These are phyloP conservation scores for Golubevia sp. DNA, from an alignment of 1,284 basidiomycete genomes.

Conservation along the genomic window DNA sequence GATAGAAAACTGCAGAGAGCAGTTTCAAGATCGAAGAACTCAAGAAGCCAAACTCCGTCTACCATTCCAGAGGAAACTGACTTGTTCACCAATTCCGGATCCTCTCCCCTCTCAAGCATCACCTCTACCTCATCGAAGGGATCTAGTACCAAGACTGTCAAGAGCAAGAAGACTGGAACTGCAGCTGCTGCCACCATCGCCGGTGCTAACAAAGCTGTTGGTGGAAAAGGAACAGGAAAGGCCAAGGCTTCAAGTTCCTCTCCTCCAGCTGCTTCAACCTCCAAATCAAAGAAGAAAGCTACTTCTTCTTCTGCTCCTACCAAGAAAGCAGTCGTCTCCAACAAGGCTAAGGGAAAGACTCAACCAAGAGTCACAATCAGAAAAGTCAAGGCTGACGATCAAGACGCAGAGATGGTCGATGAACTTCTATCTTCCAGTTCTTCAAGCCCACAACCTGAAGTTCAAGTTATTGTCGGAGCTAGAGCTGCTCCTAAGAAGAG, in stretches of 20 bases:
- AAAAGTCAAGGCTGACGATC: neutral
- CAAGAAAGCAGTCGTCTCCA: neutral
- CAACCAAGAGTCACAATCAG: neutral
- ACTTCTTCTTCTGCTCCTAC: neutral
- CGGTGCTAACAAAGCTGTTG: neutral
- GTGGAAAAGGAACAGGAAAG: neutral
- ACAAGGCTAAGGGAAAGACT: neutral
- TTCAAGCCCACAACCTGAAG: neutral
- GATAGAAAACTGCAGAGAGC: neutral
- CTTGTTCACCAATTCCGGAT: neutral
- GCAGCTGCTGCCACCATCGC: neutral
- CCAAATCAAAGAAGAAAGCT: neutral
- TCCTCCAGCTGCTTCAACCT: neutral
- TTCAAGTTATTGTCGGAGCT: neutral
- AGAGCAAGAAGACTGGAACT: neutral
- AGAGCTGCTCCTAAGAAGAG: no score
- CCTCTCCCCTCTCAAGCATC: neutral
- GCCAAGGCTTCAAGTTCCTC: neutral
- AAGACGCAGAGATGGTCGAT: neutral
- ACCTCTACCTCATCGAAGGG: neutral
- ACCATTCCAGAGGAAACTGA: no score
- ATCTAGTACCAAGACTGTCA: neutral
- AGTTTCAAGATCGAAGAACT: neutral
- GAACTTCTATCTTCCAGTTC: neutral
- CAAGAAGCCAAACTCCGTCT: no score